Evolutionary conservation across 2,329 filamentous ascomycete species (phyloP), one percentile per base, ranked within the genome.

Genomic region (Ophiostoma himal-ulmi): DNA sequence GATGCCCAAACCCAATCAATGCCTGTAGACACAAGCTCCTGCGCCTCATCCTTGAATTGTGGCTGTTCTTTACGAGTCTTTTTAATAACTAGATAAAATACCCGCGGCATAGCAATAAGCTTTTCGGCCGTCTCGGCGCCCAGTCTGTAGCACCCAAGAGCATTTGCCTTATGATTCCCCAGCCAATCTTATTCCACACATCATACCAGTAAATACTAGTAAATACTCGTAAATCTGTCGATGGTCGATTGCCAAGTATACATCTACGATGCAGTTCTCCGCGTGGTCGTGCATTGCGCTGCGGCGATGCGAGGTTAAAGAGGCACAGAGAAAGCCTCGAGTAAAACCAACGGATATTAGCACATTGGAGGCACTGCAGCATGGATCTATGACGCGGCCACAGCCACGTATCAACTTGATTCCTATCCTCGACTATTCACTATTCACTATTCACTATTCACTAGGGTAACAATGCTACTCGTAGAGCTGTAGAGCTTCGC

Each of bases 101-200:
- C 30, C 52, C 52, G 26, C 52, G 52, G 52, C 22, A n/a, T 48
- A 22, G 52, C 30, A 57, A 57, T 26, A 57, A 57, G 52, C 52
- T 57, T 57, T 26, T 57, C 30, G 11, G n/a, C 48, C 52, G 52
- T 57, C 52, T 57, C n/a, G 52, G 52, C 52, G 52, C 52, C 52
- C 52, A 57, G 52, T 11, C n/a, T 2, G 30, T 4, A 30, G 30
- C 30, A 30, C 30, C 30, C 30, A 30, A 30, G 30, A 30, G 30
- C 26, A 30, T 30, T 30, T 30, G 30, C 30, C 30, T 30, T 30
- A 30, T 30, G 30, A 30, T 30, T 30, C 30, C 3, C 30, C 14
- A 26, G 22, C 17, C 52, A 22, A 57, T 57, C 14, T 48, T 48
- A 5, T 48, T 37, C 37, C 4, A 39, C 26, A 30, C 26, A 30